phyloP scores from a whole-genome alignment of 2,329 filamentous ascomycete genomes.

The Penicillium sp. region DNA sequence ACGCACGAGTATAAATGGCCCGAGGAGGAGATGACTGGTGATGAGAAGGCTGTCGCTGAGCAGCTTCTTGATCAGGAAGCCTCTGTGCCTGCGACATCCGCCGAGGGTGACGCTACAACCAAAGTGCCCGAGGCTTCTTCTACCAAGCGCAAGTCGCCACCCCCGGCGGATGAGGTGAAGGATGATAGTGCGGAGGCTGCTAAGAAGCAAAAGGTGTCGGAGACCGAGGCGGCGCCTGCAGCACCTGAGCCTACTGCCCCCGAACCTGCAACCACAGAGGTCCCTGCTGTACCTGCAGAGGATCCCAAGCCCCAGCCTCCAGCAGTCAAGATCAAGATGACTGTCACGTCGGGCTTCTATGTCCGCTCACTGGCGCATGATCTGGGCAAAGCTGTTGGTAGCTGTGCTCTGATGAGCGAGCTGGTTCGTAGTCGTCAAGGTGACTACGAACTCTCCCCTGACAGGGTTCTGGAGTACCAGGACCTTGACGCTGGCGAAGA shows the following conservation, averaged over 20 bases:
- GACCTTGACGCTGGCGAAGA: slow-evolving; percentile 68
- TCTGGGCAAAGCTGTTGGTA: slow-evolving; percentile 70
- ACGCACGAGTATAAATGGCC: slow-evolving; percentile 74
- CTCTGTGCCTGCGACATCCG: slow-evolving; percentile 14
- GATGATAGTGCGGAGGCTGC: slow-evolving; percentile 14
- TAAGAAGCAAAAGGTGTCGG: slow-evolving; percentile 29
- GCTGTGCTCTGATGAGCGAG: slow-evolving; percentile 75
- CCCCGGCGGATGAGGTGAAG: slow-evolving; percentile 19
- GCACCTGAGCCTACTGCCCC: slow-evolving; percentile 9
- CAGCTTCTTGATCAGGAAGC: slow-evolving; percentile 47
- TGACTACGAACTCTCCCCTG: slow-evolving; percentile 61
- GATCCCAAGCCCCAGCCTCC: slow-evolving; percentile 42
- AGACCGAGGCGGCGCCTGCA: slow-evolving; percentile 19
- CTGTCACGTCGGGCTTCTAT: slow-evolving; percentile 91
- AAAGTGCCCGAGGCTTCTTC: slow-evolving; percentile 12
- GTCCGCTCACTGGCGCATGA: slow-evolving; percentile 91
- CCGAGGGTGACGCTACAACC: slow-evolving; percentile 27
- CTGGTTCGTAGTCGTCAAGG: slow-evolving; percentile 73
- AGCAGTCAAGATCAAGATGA: slow-evolving; percentile 76
- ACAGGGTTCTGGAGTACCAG: slow-evolving; percentile 67
- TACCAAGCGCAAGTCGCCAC: slow-evolving; percentile 31
- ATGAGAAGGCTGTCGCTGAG: slow-evolving; percentile 68
- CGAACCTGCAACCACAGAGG: slow-evolving; percentile 10
- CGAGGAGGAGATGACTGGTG: slow-evolving; percentile 62
- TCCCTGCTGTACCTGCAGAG: slow-evolving; percentile 13